Evolutionary conservation across 257 asterid genomes (phyloP).

Genomic region (Anisodus acutangulus): DNA sequence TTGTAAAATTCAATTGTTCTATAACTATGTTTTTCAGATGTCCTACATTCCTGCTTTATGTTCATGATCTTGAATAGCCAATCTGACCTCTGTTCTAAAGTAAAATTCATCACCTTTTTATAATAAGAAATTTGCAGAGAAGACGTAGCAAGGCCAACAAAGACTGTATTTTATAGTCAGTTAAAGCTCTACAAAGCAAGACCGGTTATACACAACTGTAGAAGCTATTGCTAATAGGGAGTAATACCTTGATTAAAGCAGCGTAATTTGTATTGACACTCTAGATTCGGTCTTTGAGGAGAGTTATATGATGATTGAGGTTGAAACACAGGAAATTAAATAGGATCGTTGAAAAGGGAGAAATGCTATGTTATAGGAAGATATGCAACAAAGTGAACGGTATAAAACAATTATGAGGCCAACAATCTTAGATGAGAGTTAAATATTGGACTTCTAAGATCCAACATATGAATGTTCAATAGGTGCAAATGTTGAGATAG

Average conservation of each 20-base stretch:
- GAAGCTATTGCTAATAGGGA: background rate
- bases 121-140: background rate
- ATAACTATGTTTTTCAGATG: background rate
- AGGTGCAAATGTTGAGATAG: background rate
- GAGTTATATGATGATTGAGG: background rate
- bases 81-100: background rate
- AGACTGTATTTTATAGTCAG: background rate
- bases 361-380: background rate
- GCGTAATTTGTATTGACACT: constrained; percentile 7
- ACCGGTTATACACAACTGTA: background rate
- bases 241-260: background rate
- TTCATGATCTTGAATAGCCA: background rate
- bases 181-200: background rate
- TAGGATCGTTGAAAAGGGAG: background rate
- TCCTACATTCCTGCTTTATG: background rate
- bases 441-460: constrained; percentile 1
- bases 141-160: background rate
- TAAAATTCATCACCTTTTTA: background rate
- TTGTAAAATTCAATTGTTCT: background rate
- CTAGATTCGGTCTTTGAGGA: background rate
- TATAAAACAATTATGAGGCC: constrained; percentile 1
- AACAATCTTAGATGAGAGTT: background rate
- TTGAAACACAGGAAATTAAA: background rate
- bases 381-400: background rate
- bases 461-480: background rate